Base-by-base conservation (phyloP, 179 eudicot species). In the Silene coronaria region DNA sequence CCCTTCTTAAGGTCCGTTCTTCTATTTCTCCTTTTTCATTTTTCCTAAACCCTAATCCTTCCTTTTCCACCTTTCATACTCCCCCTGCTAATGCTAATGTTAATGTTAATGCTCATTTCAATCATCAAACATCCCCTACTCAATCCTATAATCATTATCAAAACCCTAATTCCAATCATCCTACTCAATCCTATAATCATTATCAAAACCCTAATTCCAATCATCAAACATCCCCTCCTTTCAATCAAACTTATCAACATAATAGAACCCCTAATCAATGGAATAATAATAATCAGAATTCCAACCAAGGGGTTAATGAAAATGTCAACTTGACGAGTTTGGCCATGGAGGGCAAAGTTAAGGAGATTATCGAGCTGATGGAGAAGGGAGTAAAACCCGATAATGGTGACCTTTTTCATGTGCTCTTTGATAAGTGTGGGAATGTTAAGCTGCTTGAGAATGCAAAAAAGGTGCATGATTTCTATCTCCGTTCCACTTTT, bases 401-500 rank as follows among this genome's bases (percentile, higher is more conserved):
- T 16, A 66, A n/a, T 62, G 83, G 83, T 30, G 85, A 85, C 21
- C 76, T 85, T 62, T 85, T 85, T 70, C 72, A 67, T 53, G 76
- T 77, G 32, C 53, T 85, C 60, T 85, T 85, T 80, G 85, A 80
- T 3, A 82, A 82, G 61, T 85, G 85, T 67, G 85, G 81, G 66
- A 79, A 75, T 55, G 82, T 80, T n/a, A 84, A 84, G 76, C 14
- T 22, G 14, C 82, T 85, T 2, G 85, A 85, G 2, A 77, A 80
- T 46, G 87, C 87, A 2, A 85, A 85, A 60, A 85, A 82, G 71
- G 87, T 85, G 16, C 87, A 85, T 64, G 87, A 82, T 77, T 85
- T 53, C 64, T 85, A 82, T n/a, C 79, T 85, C 0, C 77, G 85
- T 72, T 82, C 85, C 7, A 63, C 75, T 0, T 82, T 82, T 27